Conservation (phyloP, 306 rosid genomes). For the Rosa rugosa region DNA sequence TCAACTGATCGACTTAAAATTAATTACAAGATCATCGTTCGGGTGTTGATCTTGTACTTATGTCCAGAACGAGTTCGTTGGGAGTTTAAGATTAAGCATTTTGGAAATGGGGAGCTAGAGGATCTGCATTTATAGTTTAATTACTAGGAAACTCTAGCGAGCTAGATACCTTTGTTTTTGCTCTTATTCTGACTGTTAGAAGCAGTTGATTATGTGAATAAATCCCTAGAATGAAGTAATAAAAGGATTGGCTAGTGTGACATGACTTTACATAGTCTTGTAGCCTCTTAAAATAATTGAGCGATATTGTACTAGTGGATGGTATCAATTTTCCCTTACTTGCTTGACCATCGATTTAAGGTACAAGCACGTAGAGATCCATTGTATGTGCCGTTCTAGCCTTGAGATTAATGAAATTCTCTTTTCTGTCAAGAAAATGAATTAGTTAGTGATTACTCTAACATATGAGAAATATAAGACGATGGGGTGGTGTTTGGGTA, state of each 20-base stretch:
- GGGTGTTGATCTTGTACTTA: neutral
- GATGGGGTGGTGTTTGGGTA: neutral
- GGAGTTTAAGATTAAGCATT: neutral
- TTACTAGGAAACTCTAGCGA: neutral
- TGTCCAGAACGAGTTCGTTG: neutral
- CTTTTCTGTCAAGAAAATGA: too few relatives aligned
- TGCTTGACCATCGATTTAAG: too few relatives aligned
- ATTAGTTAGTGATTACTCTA: neutral
- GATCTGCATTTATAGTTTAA: neutral
- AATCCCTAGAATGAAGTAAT: neutral
- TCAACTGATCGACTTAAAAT: conserved; percentile 15
- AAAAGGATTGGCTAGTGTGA: neutral
- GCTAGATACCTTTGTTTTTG: neutral
- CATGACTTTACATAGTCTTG: too few relatives aligned
- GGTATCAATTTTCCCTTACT: too few relatives aligned
- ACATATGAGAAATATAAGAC: neutral
- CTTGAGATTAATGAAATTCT: too few relatives aligned
- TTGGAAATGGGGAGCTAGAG: neutral
- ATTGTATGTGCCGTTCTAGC: too few relatives aligned
- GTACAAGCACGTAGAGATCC: too few relatives aligned
- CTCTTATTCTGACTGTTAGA: neutral
- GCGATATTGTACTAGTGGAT: too few relatives aligned
- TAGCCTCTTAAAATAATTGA: too few relatives aligned
- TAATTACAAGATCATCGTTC: neutral
- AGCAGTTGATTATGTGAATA: neutral